phyloP scores from a whole-genome alignment of 768 basidiomycete species.

The Coprinopsis sp. region DNA sequence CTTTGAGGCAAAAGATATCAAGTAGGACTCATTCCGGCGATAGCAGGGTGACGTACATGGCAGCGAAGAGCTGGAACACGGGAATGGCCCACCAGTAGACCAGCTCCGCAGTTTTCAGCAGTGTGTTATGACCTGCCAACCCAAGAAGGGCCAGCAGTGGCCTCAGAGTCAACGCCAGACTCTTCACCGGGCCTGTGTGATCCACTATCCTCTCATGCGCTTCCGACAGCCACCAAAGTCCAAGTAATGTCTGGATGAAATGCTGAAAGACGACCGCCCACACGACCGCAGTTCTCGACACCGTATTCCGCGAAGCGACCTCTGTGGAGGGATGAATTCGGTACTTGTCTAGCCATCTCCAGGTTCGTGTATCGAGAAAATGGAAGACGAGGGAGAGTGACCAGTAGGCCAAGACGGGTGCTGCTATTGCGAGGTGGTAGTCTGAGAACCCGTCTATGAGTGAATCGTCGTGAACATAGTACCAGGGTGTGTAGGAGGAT shows the following conservation, averaged over 20 bases:
- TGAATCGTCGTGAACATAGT: slow-evolving; percentile 41
- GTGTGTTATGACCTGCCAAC: slow-evolving; percentile 4
- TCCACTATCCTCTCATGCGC: slow-evolving; percentile 24
- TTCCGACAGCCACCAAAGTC: slow-evolving; percentile 60
- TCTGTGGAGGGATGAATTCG: slow-evolving; percentile 87
- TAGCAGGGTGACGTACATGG: slow-evolving; percentile 63
- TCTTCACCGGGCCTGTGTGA: slow-evolving; percentile 42
- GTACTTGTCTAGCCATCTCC: slow-evolving; percentile 76
- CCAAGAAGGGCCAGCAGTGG: slow-evolving; percentile 24
- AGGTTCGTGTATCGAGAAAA: slow-evolving; percentile 68
- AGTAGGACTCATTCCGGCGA: slow-evolving; percentile 3
- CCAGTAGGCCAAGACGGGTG: slow-evolving; percentile 87
- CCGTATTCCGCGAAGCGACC: slow-evolving; percentile 69
- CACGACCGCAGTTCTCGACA: slow-evolving; percentile 66
- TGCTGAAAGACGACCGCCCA: slow-evolving; percentile 86
- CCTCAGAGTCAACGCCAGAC: slow-evolving; percentile 35
- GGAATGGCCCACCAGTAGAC: slow-evolving; percentile 96
- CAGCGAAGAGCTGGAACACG: slow-evolving; percentile 59
- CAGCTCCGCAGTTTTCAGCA: slow-evolving; percentile 47
- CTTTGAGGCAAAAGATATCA: slow-evolving; percentile 38
- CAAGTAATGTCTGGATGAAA: slow-evolving; percentile 73
- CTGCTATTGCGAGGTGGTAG: slow-evolving; percentile 60
- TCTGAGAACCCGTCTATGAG: slow-evolving; percentile 64
- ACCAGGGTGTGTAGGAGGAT: slow-evolving; percentile 43
- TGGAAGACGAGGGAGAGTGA: slow-evolving; percentile 74